Evolutionary conservation across 805 yeast species (phyloP).

Genomic region (Metschnikowia koreensis): DNA sequence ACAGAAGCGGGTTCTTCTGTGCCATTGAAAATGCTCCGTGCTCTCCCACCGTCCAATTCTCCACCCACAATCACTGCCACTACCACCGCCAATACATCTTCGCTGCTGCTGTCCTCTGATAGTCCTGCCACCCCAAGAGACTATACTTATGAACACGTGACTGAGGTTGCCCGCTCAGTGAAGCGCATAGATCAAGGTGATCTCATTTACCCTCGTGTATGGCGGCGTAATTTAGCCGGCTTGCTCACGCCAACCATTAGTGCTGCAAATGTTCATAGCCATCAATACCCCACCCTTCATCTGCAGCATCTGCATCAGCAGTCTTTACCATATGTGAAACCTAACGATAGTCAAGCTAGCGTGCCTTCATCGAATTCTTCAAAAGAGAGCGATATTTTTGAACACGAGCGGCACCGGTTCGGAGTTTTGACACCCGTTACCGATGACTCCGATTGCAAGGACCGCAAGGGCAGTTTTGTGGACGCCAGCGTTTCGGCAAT

Average conservation of each 20-base stretch:
- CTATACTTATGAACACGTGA: neutral
- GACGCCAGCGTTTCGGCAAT: neutral
- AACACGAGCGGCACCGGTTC: constrained; percentile 22
- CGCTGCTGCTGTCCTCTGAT: neutral
- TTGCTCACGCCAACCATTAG: constrained; percentile 3
- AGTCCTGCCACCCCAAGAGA: constrained; percentile 1
- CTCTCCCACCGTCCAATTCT: neutral
- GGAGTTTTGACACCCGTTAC: constrained; percentile 35
- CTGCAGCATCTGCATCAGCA: neutral
- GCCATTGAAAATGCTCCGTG: neutral
- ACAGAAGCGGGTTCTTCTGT: constrained; percentile 2
- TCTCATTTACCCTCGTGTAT: neutral
- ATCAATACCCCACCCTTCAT: constrained; percentile 11
- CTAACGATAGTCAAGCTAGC: constrained; percentile 28
- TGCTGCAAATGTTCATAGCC: constrained; percentile 10
- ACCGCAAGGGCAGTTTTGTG: neutral
- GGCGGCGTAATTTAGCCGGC: constrained; percentile 3
- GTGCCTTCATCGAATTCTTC: constrained; percentile 23
- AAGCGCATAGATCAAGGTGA: neutral
- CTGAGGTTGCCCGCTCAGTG: neutral
- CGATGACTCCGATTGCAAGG: constrained; percentile 23
- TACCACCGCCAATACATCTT: neutral
- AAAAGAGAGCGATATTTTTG: constrained; percentile 24
- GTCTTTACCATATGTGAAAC: constrained; percentile 5
- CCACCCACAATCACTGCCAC: neutral